Base-by-base conservation (phyloP, 805 yeast genomes). In the Candida saitoana region DNA sequence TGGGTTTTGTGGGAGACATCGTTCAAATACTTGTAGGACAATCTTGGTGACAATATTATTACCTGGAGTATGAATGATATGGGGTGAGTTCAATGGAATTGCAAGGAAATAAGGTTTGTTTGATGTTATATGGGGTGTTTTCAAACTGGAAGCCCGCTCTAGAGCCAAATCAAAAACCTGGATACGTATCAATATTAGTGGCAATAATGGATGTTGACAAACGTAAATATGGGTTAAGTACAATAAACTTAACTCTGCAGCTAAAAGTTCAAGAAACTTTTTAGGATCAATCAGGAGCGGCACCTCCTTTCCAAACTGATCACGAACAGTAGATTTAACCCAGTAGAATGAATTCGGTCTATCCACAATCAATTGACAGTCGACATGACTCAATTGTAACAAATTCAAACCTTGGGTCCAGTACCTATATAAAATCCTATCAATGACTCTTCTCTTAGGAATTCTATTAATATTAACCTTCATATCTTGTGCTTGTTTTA, bases 341-440 rank as follows among this genome's bases (percentile, higher is more conserved):
- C 82, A 77, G 25, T 55, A 55, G 49, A 60, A 71, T 3, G 65
- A 42, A 30, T 59, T 60, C 0, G 89, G 81, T 44, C 75, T 72
- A 50, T 82, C 84, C 2, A 84, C 75, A 34, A 84, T 64, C 34
- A 74, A 53, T 49, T 82, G 85, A 40, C 83, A 76, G 49, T 86
- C 93, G 4, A 84, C 61, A 45, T 84, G 88, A 0, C 93, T 82
- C 32, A 80, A 54, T 54, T 86, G 95, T 14, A 80, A 65, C 1
- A 82, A 60, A 49, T 81, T 82, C 34, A 83, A 56, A 0, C 88
- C 88, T 4, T 59, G 50, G 1, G 72, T 62, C 75, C 86, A 83
- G 49, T 65, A 73, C 11, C 74, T 73, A 31, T 58, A 67, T 6
- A 77, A 45, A n/a, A 79, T 62, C 27, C 59, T 55, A 43, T 79